A percentile compares a stretch with the other conserved stretches of the same genome.
Conservation (phyloP, 2,329 filamentous ascomycete genomes). For the Chrysoporthe puriensis region DNA sequence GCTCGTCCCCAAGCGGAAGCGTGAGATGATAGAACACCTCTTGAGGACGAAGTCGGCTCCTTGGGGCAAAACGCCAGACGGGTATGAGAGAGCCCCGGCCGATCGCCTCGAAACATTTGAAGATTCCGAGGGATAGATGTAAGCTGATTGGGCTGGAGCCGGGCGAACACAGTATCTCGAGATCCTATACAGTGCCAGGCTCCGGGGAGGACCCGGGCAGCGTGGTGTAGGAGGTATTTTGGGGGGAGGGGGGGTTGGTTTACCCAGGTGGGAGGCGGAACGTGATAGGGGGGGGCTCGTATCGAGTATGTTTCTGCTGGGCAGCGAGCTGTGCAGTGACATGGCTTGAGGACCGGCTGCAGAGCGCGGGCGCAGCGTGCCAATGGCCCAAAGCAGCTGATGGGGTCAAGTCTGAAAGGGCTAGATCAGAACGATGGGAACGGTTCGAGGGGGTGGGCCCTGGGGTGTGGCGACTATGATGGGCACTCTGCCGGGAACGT, state of each 20-base stretch:
- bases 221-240: too few relatives aligned
- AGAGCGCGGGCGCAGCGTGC: neutral
- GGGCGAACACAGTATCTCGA: neutral
- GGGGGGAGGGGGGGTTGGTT: too few relatives aligned
- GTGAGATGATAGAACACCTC: neutral
- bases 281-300: too few relatives aligned
- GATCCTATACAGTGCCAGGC: neutral
- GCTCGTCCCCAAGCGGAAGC: neutral
- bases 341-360: too few relatives aligned
- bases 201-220: neutral
- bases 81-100: neutral
- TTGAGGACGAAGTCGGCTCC: neutral
- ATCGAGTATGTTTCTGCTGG: too few relatives aligned
- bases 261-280: too few relatives aligned
- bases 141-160: neutral
- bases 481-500: neutral
- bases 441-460: neutral
- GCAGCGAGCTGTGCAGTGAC: too few relatives aligned
- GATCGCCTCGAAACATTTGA: neutral
- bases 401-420: constrained; percentile 1
- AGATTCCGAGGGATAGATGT: neutral
- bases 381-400: neutral
- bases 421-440: neutral
- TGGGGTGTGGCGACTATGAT: neutral
- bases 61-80: neutral